A percentile compares a stretch with the other conserved stretches of the same genome.
These are phyloP conservation scores for Penicillium sp. DNA, from an alignment of 2,329 filamentous ascomycete genomes.

Conservation along the genomic window DNA sequence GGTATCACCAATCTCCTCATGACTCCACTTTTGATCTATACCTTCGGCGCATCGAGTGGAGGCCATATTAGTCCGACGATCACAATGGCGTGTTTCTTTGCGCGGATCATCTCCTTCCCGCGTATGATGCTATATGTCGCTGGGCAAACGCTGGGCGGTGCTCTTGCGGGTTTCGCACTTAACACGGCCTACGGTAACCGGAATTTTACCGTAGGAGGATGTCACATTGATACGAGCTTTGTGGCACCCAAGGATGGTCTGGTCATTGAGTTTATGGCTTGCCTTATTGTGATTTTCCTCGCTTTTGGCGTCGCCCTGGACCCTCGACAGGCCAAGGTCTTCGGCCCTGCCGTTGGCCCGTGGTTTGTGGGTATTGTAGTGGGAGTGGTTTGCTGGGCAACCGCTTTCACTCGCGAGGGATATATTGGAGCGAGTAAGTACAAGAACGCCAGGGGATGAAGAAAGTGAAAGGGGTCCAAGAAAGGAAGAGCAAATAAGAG, in stretches of 20 bases:
- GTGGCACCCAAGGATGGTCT: slow-evolving; percentile 45
- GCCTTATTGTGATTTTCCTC: slow-evolving; percentile 50
- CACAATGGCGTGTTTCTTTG: slow-evolving; percentile 54
- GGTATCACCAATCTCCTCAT: slow-evolving; percentile 44
- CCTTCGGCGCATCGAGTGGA: slow-evolving; percentile 50
- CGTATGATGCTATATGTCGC: slow-evolving; percentile 50
- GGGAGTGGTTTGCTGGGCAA: slow-evolving; percentile 39
- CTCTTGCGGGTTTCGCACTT: slow-evolving; percentile 47
- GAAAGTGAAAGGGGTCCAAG: neutral
- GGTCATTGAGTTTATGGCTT: slow-evolving; percentile 50
- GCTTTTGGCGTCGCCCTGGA: slow-evolving; percentile 56
- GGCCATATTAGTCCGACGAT: slow-evolving; percentile 57
- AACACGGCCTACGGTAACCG: slow-evolving; percentile 30
- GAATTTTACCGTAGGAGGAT: slow-evolving; percentile 38
- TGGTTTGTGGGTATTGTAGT: slow-evolving; percentile 49
- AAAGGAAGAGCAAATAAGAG: neutral
- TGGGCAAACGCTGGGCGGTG: slow-evolving; percentile 48
- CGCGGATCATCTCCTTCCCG: slow-evolving; percentile 51
- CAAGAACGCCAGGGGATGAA: neutral
- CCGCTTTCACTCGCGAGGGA: slow-evolving; percentile 41
- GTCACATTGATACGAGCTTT: slow-evolving; percentile 36
- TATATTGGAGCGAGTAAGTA: slow-evolving; percentile 43
- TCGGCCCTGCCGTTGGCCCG: slow-evolving; percentile 52
- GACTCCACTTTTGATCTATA: slow-evolving; percentile 52
- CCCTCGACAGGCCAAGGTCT: slow-evolving; percentile 51